Conservation (phyloP, 257 asterid species). For the Mentha longifolia region DNA sequence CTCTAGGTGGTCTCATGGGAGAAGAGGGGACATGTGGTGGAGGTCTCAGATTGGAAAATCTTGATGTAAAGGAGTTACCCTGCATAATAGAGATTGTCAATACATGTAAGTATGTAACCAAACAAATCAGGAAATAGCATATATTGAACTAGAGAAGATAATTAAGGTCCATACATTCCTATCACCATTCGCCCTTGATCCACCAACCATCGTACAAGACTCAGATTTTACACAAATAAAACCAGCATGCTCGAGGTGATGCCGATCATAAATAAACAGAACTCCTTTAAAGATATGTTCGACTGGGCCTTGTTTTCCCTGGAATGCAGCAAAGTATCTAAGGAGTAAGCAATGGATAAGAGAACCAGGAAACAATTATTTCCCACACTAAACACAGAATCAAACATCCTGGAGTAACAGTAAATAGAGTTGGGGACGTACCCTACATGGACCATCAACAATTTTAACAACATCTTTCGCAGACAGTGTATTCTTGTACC, state of each 20-base stretch:
- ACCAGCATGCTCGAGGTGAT: conserved; percentile 98
- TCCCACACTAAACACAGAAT: conserved; percentile 1
- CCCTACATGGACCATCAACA: conserved; percentile 92
- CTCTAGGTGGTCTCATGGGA: conserved; percentile 89
- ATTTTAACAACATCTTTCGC: conserved; percentile 88
- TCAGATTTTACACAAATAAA: conserved; percentile 92
- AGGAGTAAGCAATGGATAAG: conserved; percentile 23
- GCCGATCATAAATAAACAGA: conserved; percentile 80
- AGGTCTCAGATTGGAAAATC: conserved; percentile 60
- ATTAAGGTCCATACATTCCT: conserved; percentile 61
- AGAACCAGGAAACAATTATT: conserved; percentile 4
- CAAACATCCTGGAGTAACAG: conserved; percentile 11
- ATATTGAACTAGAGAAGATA: conserved; percentile 18
- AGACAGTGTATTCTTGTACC: conserved; percentile 68
- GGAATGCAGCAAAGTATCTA: conserved; percentile 14
- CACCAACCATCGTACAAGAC: conserved; percentile 89
- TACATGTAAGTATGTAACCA: background rate
- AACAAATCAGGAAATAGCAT: conserved; percentile 18
- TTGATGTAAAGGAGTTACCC: conserved; percentile 65
- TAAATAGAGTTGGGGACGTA: conserved; percentile 38
- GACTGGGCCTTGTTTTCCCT: conserved; percentile 97
- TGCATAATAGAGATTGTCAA: conserved; percentile 39
- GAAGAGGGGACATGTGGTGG: conserved; percentile 77
- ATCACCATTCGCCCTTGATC: conserved; percentile 80
- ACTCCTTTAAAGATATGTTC: conserved; percentile 85